Evolutionary conservation across 2,329 filamentous ascomycete genomes (phyloP).

Genomic region (Rutstroemia sp.): DNA sequence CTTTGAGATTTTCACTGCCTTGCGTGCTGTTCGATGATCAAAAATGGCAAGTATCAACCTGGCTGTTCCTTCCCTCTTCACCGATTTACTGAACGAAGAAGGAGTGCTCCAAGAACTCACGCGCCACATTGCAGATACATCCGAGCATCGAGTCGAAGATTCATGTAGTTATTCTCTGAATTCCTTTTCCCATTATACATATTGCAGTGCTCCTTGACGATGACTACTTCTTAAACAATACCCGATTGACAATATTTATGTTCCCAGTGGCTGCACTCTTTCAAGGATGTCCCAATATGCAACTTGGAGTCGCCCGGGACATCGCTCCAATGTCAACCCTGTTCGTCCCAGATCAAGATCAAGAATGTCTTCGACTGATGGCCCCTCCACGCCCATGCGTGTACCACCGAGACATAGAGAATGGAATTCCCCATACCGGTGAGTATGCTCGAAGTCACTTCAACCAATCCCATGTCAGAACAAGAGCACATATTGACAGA

Average conservation of each 20-base stretch:
- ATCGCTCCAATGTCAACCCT: background rate
- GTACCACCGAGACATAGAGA: background rate
- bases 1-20: background rate
- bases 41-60: constrained; percentile 1
- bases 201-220: background rate
- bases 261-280: background rate
- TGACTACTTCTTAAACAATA: constrained; percentile 1
- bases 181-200: background rate
- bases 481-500: background rate
- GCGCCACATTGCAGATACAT: background rate
- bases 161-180: background rate
- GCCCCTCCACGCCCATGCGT: background rate
- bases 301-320: background rate
- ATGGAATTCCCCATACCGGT: background rate
- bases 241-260: background rate
- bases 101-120: background rate
- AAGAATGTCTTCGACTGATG: background rate
- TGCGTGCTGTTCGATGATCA: background rate
- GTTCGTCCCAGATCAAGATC: background rate
- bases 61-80: background rate
- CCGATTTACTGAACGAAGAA: background rate
- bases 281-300: constrained; percentile 4
- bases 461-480: background rate
- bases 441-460: background rate
- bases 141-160: background rate